Percentiles rank a stretch among this genome's conserved stretches.
Evolutionary conservation across 805 yeast species (phyloP).

Genomic region (Cyberlindnera galapagoensis): DNA sequence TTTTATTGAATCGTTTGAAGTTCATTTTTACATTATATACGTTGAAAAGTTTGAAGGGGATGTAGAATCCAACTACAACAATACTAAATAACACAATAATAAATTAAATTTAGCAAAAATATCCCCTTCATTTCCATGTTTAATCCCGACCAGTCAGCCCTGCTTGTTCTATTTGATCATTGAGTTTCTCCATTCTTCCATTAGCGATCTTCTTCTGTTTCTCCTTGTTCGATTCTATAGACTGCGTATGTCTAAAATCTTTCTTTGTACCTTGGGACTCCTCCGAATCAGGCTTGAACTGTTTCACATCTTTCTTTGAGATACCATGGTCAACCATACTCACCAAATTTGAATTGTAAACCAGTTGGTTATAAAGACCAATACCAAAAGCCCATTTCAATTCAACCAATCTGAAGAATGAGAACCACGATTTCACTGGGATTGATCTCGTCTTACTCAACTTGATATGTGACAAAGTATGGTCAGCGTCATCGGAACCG

Average conservation of each 20-base stretch:
- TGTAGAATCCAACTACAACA: too few species aligned
- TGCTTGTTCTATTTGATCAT: slow-evolving; percentile 15
- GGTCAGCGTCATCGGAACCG: slow-evolving; percentile 17
- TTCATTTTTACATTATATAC: neutral
- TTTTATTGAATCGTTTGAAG: neutral
- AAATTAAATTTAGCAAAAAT: too few species aligned
- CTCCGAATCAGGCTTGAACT: slow-evolving; percentile 5
- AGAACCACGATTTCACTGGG: slow-evolving; percentile 24
- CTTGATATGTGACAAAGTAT: slow-evolving; percentile 20
- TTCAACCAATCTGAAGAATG: slow-evolving; percentile 23
- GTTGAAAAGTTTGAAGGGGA: too few species aligned
- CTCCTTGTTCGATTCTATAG: slow-evolving; percentile 11
- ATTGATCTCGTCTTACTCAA: slow-evolving; percentile 23
- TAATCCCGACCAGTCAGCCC: slow-evolving; percentile 19
- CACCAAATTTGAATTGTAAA: slow-evolving; percentile 16
- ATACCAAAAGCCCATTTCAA: slow-evolving; percentile 23
- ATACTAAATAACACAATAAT: too few species aligned
- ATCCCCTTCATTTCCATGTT: too few species aligned
- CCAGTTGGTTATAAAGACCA: slow-evolving; percentile 23
- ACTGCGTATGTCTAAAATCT: slow-evolving; percentile 7
- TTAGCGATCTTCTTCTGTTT: slow-evolving; percentile 20
- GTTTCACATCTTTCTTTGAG: slow-evolving; percentile 7
- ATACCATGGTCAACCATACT: slow-evolving; percentile 19
- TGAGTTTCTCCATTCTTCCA: slow-evolving; percentile 18
- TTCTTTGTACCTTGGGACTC: slow-evolving; percentile 12